Evolutionary conservation across 345 rosid genomes (phyloP).

Genomic region (Arabis hirsuta): DNA sequence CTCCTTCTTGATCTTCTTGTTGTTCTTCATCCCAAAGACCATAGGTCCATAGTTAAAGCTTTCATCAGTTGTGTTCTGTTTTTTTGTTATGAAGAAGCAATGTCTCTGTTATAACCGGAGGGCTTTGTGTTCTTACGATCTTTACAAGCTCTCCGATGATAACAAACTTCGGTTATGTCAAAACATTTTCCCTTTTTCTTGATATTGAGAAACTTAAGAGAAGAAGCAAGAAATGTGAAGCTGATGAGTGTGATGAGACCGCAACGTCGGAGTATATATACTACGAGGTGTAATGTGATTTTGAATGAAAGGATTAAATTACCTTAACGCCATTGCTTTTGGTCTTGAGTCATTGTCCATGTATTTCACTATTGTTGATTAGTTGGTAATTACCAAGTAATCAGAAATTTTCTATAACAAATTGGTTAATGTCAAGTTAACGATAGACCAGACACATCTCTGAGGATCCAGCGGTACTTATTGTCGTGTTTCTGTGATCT

Average conservation of each 20-base stretch:
- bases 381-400: not conserved
- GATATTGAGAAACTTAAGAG: not conserved
- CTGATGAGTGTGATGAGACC: slow-evolving; percentile 11
- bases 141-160: too few species aligned
- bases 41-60: too few species aligned
- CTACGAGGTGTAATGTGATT: too few species aligned
- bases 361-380: not conserved
- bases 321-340: not conserved
- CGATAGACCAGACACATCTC: slow-evolving; percentile 11
- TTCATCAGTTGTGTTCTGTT: too few species aligned
- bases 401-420: too few species aligned
- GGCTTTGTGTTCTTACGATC: too few species aligned
- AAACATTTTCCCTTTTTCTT: too few species aligned
- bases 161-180: too few species aligned
- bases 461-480: slow-evolving; percentile 19
- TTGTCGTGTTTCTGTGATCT: slow-evolving; percentile 13
- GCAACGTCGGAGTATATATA: not conserved
- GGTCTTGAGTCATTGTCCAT: slow-evolving; percentile 7
- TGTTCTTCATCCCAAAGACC: too few species aligned
- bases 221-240: not conserved
- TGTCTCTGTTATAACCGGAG: too few species aligned
- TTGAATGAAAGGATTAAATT: not conserved
- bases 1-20: too few species aligned
- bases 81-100: too few species aligned
- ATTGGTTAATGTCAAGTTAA: slow-evolving; percentile 2